A percentile compares a stretch with the other conserved stretches of the same genome.
These are phyloP conservation scores for Medicago truncatula DNA, from an alignment of 306 rosid species.

Conservation along the genomic window MtrunA17r5.0-ANR NC_053046.1:18384501-18385000, in stretches of 20 bases:
- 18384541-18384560: background rate
- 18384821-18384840: conserved; percentile 12
- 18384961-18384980: conserved; percentile 94
- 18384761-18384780: background rate
- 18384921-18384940: conserved; percentile 95
- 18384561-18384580: conserved; percentile 21
- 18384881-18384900: conserved; percentile 9
- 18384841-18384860: conserved; percentile 8
- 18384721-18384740: conserved; percentile 69
- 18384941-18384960: conserved; percentile 87
- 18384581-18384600: conserved; percentile 12
- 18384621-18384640: conserved; percentile 91
- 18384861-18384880: background rate
- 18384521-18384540: conserved; percentile 12
- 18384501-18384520: background rate
- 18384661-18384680: conserved; percentile 87
- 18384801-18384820: background rate
- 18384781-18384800: conserved; percentile 1
- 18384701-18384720: conserved; percentile 81
- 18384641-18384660: conserved; percentile 92
- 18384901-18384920: conserved; percentile 33
- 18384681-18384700: conserved; percentile 88
- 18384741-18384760: background rate
- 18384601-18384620: conserved; percentile 88
- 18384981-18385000: conserved; percentile 84